These are phyloP conservation scores for Amaranthus tricolor DNA, from an alignment of 179 eudicot species.

Conservation along the genomic window DNA sequence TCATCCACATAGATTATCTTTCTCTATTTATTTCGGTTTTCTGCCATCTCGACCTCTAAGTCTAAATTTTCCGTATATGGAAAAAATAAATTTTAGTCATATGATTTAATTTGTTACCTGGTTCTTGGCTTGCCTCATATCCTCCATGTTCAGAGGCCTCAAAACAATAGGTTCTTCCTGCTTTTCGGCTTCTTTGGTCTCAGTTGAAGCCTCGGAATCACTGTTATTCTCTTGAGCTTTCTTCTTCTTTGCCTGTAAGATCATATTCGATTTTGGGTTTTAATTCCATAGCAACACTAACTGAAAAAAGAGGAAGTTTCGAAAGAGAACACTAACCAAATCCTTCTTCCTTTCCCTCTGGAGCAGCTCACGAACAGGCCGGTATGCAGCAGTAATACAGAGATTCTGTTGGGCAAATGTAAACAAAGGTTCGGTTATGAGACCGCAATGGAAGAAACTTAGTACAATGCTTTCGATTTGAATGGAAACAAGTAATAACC, in stretches of 20 bases:
- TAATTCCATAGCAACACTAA: not conserved
- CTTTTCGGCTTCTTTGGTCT: conserved; percentile 43
- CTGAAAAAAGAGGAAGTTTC: not conserved
- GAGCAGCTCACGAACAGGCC: conserved; percentile 91
- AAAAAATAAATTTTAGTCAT: not conserved
- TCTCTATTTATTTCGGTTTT: too few relatives aligned
- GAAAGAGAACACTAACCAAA: conserved; percentile 40
- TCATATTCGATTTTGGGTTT: conserved; percentile 1
- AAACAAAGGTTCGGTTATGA: conserved; percentile 3
- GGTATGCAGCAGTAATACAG: conserved; percentile 88
- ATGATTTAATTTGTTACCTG: conserved; percentile 49
- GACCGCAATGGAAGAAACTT: not conserved
- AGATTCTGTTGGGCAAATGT: conserved; percentile 52
- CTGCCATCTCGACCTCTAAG: too few relatives aligned
- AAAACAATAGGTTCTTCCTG: conserved; percentile 61
- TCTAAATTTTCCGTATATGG: too few relatives aligned
- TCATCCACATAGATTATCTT: too few relatives aligned
- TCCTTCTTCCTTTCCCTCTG: conserved; percentile 80
- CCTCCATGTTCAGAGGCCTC: conserved; percentile 89
- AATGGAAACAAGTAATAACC: conserved; percentile 38
- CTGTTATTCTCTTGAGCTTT: conserved; percentile 48
- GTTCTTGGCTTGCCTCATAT: conserved; percentile 83
- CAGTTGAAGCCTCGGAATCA: conserved; percentile 37
- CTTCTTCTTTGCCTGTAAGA: conserved; percentile 62
- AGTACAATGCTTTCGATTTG: not conserved